Base-by-base conservation (phyloP, 140 eudicot species). In the Senecio squalidus region DNA sequence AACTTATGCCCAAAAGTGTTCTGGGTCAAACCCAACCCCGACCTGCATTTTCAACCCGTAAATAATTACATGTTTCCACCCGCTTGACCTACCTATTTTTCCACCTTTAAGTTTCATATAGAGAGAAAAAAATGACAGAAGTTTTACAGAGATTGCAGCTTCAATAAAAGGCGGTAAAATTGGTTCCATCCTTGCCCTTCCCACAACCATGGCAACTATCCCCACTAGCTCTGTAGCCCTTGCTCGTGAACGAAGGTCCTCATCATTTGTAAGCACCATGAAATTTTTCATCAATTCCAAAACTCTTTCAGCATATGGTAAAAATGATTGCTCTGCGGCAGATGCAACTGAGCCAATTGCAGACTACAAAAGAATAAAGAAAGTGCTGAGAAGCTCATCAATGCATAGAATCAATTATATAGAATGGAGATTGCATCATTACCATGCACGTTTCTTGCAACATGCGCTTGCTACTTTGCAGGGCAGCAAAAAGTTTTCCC, bases 401-500 rank as follows among this genome's bases (percentile, higher is more conserved):
- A 63, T 45, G 50, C 44, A 50, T 4, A 55, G 25, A 8, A 56
- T 21, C 52, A 26, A 29, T 38, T 57, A 21, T 8, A 49, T 22
- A 13, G 2, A 41, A 44, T 20, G 41, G 47, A 48, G 4, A 38
- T 24, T 29, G 22, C 6, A 30, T 20, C 8, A 55, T 62, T 76
- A 90, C 97, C 97, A 90, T 90, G 90, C 97, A 90, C 60, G 97
- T 90, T 74, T 90, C 97, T 55, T 86, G 97, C 73, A 90, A 67
- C 72, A 85, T 83, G 49, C 88, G 89, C 22, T 94, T 83, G 68
- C 88, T 90, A 58, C 65, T 86, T 62, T 90, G 95, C 45, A 90
- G 80, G 33, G 95, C 88, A 13, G 73, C 69, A 34, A 90, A 81
- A 36, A 90, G 71, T 73, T 78, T 80, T 30, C 74, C 94, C 95